A percentile compares a stretch with the other conserved stretches of the same genome.
phyloP scores from a whole-genome alignment of 202 grass and related monocot genomes.

The Setaria italica region DNA sequence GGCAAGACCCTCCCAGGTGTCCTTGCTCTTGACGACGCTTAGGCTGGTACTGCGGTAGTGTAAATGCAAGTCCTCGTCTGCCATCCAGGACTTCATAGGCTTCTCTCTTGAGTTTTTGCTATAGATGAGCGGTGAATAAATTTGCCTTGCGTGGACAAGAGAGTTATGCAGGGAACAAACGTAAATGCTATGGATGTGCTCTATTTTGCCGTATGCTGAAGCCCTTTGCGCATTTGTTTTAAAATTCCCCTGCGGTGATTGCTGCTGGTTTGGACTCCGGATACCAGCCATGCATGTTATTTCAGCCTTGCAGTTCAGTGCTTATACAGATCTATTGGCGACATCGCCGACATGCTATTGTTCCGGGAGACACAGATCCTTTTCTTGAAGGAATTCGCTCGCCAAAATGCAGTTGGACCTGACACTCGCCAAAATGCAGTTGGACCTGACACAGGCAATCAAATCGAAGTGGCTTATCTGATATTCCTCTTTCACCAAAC shows the following conservation, averaged over 20 bases:
- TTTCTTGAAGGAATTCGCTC: background rate
- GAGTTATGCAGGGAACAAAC: slow-evolving; percentile 18
- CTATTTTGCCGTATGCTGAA: background rate
- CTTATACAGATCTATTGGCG: background rate
- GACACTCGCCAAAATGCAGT: too few species aligned
- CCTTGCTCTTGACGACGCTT: slow-evolving; percentile 73
- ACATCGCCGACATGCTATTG: background rate
- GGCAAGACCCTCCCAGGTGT: slow-evolving; percentile 75
- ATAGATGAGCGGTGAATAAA: slow-evolving; percentile 32
- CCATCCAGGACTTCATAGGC: background rate
- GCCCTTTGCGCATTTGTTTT: background rate
- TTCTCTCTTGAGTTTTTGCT: slow-evolving; percentile 13
- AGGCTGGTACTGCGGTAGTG: background rate
- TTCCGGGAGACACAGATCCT: background rate
- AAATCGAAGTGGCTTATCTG: too few species aligned
- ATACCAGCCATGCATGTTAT: background rate
- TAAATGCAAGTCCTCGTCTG: background rate
- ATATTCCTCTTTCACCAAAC: too few species aligned
- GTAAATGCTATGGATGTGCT: background rate
- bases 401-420: background rate
- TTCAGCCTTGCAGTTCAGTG: background rate
- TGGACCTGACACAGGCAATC: too few species aligned
- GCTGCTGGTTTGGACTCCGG: background rate
- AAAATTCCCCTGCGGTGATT: background rate
- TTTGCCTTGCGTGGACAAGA: background rate